phyloP scores from a whole-genome alignment of 1,284 basidiomycete genomes.

The Neonothopanus nambi region DNA sequence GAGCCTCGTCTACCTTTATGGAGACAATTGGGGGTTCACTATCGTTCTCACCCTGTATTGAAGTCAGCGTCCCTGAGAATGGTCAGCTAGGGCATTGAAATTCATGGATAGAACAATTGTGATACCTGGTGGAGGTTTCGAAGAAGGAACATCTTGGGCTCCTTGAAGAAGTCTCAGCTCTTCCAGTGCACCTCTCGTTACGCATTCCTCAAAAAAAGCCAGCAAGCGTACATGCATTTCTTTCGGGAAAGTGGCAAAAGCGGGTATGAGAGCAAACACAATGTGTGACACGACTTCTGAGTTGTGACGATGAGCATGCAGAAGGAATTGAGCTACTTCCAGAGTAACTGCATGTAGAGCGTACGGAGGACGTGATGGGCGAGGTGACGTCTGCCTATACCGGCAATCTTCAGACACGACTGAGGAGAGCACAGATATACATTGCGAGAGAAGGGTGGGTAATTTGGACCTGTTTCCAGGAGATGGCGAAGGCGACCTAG shows the following conservation, averaged over 20 bases:
- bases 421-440: slow-evolving; percentile 62
- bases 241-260: slow-evolving; percentile 61
- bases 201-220: slow-evolving; percentile 59
- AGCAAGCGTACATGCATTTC: slow-evolving; percentile 62
- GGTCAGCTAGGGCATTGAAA: background rate
- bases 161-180: slow-evolving; percentile 45
- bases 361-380: slow-evolving; percentile 63
- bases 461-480: slow-evolving; percentile 29
- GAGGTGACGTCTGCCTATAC: slow-evolving; percentile 53
- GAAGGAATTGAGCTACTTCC: slow-evolving; percentile 62
- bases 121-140: background rate
- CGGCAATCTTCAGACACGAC: slow-evolving; percentile 70
- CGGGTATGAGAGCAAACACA: slow-evolving; percentile 63
- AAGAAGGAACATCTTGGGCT: slow-evolving; percentile 3
- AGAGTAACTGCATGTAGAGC: slow-evolving; percentile 62
- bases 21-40: slow-evolving; percentile 48
- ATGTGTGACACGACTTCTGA: slow-evolving; percentile 56
- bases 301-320: slow-evolving; percentile 52
- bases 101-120: background rate
- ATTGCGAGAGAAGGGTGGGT: slow-evolving; percentile 55
- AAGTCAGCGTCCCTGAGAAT: background rate
- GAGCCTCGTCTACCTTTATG: slow-evolving; percentile 59
- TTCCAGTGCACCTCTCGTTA: slow-evolving; percentile 52
- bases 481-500: slow-evolving; percentile 52
- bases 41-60: slow-evolving; percentile 1